Base-by-base conservation (phyloP, 768 basidiomycete genomes). In the Rubroboletus pulcherrimus region DNA sequence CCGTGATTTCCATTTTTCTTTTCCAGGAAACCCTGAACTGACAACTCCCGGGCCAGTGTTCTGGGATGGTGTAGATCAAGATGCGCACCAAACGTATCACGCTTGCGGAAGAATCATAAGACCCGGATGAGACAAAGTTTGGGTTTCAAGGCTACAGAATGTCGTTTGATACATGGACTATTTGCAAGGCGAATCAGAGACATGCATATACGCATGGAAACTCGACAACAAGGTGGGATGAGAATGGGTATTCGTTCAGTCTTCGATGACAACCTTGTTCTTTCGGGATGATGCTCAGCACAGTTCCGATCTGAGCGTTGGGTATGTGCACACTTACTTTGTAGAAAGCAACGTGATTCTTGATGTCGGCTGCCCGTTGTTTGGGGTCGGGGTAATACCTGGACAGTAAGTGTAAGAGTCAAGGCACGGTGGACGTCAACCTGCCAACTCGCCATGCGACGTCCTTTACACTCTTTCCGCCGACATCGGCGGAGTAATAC, bases 271-370 rank as follows among this genome's bases (percentile, higher is more conserved):
- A 0, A 68, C 63, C 48, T 68, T 66, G 59, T 55, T 53, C 65
- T 66, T 53, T 52, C 7, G 15, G 37, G 30, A 53, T 4, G 40
- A 45, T 6, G 21, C 5, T 57, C 40, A 57, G 46, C 30, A 26
- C 31, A 5, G 45, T 21, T 34, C 44, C 24, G 31, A 39, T 34
- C 49, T 5, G 15, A 34, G 33, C 6, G n/a, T 26, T 3, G 31
- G 12, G 38, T 15, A 19, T 7, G 33, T 3, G 15, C 21, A 40
- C n/a, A 21, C 63, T 67, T 55, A 82, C 88, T 79, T 89, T 89
- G 76, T 92, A 88, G 66, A 92, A 91, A 0, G 89, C 91, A 21
- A 91, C 76, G 64, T 84, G 82, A 10, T 76, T 76, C 67, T 86
- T 78, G 64, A 91, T 87, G 6, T 79, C 65, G 46, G 80, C 75